Percentiles rank a stretch among this genome's conserved stretches.
Conservation (phyloP, 1,284 basidiomycete genomes). For the Amylostereum chailletii region DNA sequence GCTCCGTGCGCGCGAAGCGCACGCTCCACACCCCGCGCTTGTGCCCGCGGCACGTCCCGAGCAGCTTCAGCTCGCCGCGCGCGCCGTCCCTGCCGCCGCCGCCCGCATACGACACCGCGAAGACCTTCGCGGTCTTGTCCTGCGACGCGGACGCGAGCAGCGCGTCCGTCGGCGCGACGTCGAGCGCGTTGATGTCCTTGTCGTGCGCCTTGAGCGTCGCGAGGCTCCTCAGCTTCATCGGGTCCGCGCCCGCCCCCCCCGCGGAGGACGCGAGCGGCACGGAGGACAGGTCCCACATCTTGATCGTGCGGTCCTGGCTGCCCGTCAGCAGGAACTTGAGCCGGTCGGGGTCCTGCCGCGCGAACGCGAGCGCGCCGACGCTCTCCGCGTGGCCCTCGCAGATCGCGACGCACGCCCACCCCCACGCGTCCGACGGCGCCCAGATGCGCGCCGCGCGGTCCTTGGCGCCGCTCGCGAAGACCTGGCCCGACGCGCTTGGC, state of each 20-base stretch:
- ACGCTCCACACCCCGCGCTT: slow-evolving; percentile 96
- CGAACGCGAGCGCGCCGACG: slow-evolving; percentile 84
- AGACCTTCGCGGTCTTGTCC: slow-evolving; percentile 92
- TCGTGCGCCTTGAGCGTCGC: slow-evolving; percentile 93
- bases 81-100: slow-evolving; percentile 25
- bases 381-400: slow-evolving; percentile 95
- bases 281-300: slow-evolving; percentile 88
- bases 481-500: slow-evolving; percentile 51
- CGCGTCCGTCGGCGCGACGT: slow-evolving; percentile 86
- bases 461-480: slow-evolving; percentile 88
- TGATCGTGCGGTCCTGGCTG: slow-evolving; percentile 94
- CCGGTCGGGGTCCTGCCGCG: slow-evolving; percentile 32
- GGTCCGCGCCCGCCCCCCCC: slow-evolving; percentile 14
- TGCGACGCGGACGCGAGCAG: slow-evolving; percentile 92
- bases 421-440: slow-evolving; percentile 41
- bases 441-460: slow-evolving; percentile 87
- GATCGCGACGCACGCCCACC: slow-evolving; percentile 77
- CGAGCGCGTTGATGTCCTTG: slow-evolving; percentile 97
- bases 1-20: slow-evolving; percentile 77
- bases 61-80: slow-evolving; percentile 63
- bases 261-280: slow-evolving; percentile 26
- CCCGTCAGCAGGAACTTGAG: slow-evolving; percentile 82
- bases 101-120: slow-evolving; percentile 59
- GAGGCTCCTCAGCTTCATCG: slow-evolving; percentile 64
- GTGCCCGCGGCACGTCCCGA: slow-evolving; percentile 92